phyloP scores from a whole-genome alignment of 148 eudicot species.

The Rhododendron williamsianum region DNA sequence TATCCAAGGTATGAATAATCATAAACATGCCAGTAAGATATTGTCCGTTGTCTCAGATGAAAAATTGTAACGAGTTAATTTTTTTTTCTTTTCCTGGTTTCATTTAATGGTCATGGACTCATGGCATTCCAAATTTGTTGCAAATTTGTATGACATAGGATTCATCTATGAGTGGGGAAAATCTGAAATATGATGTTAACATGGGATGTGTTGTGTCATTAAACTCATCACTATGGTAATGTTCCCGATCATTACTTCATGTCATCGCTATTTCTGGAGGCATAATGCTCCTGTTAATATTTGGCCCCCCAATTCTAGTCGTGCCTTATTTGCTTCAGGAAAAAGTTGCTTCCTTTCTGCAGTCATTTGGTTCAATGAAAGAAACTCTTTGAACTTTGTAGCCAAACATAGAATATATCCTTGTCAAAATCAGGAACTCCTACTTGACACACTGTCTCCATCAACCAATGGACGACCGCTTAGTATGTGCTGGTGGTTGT shows the following conservation, averaged over 20 bases:
- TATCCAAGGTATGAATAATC: conserved; percentile 62
- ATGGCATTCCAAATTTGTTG: not conserved
- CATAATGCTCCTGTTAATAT: not conserved
- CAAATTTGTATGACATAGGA: not conserved
- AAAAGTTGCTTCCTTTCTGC: not conserved
- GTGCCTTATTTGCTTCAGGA: not conserved
- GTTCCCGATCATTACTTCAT: not conserved
- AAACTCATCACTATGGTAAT: not conserved
- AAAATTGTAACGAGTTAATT: not conserved
- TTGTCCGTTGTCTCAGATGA: not conserved
- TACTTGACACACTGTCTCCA: not conserved
- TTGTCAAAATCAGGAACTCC: not conserved
- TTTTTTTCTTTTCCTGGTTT: not conserved
- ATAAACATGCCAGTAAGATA: not conserved
- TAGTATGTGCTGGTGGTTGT: not conserved
- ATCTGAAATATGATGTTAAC: not conserved
- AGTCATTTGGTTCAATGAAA: not conserved
- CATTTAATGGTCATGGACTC: not conserved
- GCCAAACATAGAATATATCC: not conserved
- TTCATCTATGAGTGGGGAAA: not conserved
- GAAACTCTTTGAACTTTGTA: not conserved
- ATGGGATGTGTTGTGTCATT: not conserved
- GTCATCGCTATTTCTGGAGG: not conserved
- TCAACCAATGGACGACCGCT: not conserved
- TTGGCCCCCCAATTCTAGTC: not conserved